Conservation (phyloP, 306 rosid species). For the Rubus idaeus region DNA sequence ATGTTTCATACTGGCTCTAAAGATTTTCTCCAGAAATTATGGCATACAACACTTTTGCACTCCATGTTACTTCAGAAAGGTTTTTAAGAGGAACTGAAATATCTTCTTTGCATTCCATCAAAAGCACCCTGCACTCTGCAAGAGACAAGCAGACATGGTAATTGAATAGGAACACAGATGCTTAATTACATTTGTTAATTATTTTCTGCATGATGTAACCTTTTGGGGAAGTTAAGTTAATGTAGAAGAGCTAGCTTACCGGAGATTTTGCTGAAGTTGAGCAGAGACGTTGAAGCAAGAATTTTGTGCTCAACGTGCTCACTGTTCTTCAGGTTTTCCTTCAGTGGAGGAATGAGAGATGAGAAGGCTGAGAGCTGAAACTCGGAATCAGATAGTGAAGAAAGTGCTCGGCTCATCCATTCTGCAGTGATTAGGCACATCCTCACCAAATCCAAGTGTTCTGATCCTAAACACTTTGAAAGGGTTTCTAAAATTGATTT, state of each 20-base stretch:
- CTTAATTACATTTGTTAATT: background rate
- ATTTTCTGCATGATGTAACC: background rate
- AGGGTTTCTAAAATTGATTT: constrained; percentile 53
- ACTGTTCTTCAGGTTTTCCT: constrained; percentile 44
- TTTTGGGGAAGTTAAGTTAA: background rate
- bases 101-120: constrained; percentile 60
- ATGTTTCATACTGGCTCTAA: constrained; percentile 24
- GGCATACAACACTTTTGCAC: constrained; percentile 56
- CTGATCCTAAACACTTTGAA: constrained; percentile 52
- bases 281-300: constrained; percentile 69
- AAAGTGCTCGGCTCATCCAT: constrained; percentile 74
- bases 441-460: constrained; percentile 50
- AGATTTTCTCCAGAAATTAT: constrained; percentile 39
- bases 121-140: constrained; percentile 61
- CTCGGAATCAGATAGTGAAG: constrained; percentile 37
- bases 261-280: constrained; percentile 73
- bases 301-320: constrained; percentile 51
- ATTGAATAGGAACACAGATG: background rate
- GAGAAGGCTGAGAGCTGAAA: constrained; percentile 53
- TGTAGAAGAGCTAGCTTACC: constrained; percentile 40
- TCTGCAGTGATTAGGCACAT: constrained; percentile 49
- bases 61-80: constrained; percentile 59
- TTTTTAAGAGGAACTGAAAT: constrained; percentile 50
- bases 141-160: constrained; percentile 6
- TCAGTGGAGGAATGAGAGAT: constrained; percentile 47